phyloP scores from a whole-genome alignment of 352 stramenopile species.

The Globisporangium megalacanthum region DNA sequence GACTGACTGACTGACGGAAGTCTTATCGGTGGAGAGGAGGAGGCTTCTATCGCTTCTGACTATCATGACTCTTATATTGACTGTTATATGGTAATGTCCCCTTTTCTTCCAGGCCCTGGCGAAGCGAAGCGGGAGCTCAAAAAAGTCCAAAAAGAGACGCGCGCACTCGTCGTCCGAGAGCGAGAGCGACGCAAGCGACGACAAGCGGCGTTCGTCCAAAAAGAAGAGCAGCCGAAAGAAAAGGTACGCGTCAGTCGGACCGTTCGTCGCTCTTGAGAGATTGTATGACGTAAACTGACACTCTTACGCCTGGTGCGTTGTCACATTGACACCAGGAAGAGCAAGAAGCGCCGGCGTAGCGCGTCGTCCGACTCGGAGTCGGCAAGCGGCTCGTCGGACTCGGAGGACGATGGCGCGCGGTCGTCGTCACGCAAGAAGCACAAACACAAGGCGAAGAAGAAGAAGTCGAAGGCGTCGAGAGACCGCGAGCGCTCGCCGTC shows the following conservation, averaged over 20 bases:
- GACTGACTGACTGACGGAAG: too few relatives aligned
- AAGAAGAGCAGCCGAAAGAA: conserved; percentile 77
- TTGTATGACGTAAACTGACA: background rate
- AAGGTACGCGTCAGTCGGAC: conserved; percentile 32
- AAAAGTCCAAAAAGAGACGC: conserved; percentile 80
- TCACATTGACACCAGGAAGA: conserved; percentile 38
- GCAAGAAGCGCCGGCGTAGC: conserved; percentile 45
- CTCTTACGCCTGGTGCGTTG: background rate
- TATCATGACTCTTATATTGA: too few relatives aligned
- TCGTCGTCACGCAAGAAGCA: conserved; percentile 28
- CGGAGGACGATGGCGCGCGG: conserved; percentile 24
- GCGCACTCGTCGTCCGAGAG: conserved; percentile 49
- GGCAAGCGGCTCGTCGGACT: conserved; percentile 26
- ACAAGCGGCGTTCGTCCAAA: conserved; percentile 38
- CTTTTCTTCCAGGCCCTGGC: conserved; percentile 34
- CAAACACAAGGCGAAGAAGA: conserved; percentile 42
- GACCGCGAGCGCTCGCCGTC: conserved; percentile 39
- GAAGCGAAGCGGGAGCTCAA: conserved; percentile 55
- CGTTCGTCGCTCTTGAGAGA: background rate
- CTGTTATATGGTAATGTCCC: too few relatives aligned
- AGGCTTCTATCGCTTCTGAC: too few relatives aligned
- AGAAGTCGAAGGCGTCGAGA: conserved; percentile 52
- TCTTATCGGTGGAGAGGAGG: too few relatives aligned
- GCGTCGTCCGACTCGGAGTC: conserved; percentile 42
- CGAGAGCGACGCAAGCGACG: conserved; percentile 38